Evolutionary conservation across 805 yeast species (phyloP), one percentile per base, ranked within the genome.

Genomic region (Saccharomycopsis sp.): DNA sequence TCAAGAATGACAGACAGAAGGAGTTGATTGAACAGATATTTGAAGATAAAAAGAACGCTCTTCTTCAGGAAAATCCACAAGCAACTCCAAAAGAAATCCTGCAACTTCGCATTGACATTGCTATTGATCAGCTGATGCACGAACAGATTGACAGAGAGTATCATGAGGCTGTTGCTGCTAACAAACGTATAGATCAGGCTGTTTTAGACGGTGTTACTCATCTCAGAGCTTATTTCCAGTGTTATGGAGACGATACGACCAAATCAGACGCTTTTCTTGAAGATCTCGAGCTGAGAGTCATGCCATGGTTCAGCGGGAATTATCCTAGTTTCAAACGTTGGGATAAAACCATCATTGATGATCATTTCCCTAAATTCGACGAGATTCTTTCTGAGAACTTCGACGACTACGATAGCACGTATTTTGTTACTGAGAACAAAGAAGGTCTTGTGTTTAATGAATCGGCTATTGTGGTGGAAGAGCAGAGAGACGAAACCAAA

Each of bases 291-390:
- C 12, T 17, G 12, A 58, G 55, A 57, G 61, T 74, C 15, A 75
- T 73, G 63, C 74, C 75, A 17, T 76, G 79, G 79, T 58, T 74
- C 52, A 65, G 76, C 2, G 68, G 67, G 54, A 65, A 69, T 23
- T 66, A 63, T 47, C 80, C 80, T 1, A 63, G 69, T 15, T 75
- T 69, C 65, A 72, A 72, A 65, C 56, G 74, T 54, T 72, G 71
- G 70, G 54, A 59, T 42, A 35, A 69, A 24, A 72, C 71, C 1
- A 64, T 62, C 3, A 61, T 57, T 22, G 53, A 65, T 8, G 15
- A 62, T 41, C 3, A 70, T 71, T 7, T 75, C 73, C 20, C 63
- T 62, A 29, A 68, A 70, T 67, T 58, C 67, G 1, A 61, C 12
- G 49, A 44, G 19, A 19, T 65, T 12, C 70, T 65, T 63, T 56